Evolutionary conservation across 768 basidiomycete species (phyloP).

Genomic region (Tricholoma sp.): DNA sequence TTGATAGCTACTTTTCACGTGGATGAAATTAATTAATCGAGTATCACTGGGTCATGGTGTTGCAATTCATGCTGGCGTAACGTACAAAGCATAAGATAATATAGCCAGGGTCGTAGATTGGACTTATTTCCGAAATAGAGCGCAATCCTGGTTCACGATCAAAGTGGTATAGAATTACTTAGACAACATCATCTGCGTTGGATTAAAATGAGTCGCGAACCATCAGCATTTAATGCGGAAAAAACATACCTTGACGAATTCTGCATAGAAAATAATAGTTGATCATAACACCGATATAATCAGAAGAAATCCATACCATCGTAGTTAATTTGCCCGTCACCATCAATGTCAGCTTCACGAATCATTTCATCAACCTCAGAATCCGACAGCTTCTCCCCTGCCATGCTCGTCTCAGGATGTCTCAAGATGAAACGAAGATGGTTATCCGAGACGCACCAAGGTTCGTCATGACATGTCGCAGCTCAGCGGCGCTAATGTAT

Average conservation of each 20-base stretch:
- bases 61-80: constrained; percentile 6
- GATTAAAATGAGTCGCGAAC: constrained; percentile 4
- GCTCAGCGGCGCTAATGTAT: constrained; percentile 79
- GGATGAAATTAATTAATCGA: too few species aligned
- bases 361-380: constrained; percentile 95
- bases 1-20: background rate
- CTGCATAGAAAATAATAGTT: constrained; percentile 28
- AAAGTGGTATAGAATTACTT: constrained; percentile 35
- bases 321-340: constrained; percentile 91
- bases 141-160: background rate
- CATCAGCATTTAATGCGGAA: constrained; percentile 3
- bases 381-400: constrained; percentile 83
- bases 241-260: constrained; percentile 64
- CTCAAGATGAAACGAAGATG: background rate
- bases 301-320: constrained; percentile 44
- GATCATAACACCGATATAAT: constrained; percentile 3
- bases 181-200: constrained; percentile 64
- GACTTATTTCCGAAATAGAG: constrained; percentile 1
- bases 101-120: constrained; percentile 8
- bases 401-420: background rate
- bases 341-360: constrained; percentile 91
- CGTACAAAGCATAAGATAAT: constrained; percentile 17
- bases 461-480: constrained; percentile 89
- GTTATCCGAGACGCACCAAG: constrained; percentile 51
- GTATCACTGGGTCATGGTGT: background rate